A percentile compares a stretch with the other conserved stretches of the same genome.
phyloP scores from a whole-genome alignment of 805 yeast species.

The Wickerhamomyces strasburgensis region DNA sequence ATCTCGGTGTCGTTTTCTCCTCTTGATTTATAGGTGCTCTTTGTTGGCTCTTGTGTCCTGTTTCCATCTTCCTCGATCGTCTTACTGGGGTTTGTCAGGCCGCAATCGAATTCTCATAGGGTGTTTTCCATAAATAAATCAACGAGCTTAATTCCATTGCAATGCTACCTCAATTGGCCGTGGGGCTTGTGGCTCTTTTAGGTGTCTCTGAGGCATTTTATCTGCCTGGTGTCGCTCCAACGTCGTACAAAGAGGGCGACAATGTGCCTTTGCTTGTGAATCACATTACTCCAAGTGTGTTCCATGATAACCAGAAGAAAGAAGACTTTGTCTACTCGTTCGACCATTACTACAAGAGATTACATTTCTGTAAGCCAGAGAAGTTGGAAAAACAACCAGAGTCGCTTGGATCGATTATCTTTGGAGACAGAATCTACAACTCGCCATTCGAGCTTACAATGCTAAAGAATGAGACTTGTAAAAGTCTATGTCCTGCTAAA shows the following conservation, averaged over 20 bases:
- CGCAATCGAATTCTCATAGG: too few relatives aligned
- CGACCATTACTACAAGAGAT: slow-evolving; percentile 77
- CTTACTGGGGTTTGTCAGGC: too few relatives aligned
- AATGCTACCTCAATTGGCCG: slow-evolving; percentile 4
- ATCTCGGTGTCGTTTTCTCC: too few relatives aligned
- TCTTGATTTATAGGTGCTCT: too few relatives aligned
- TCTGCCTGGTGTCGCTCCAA: slow-evolving; percentile 95
- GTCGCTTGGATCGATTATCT: slow-evolving; percentile 85
- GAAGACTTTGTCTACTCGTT: slow-evolving; percentile 64
- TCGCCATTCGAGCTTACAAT: slow-evolving; percentile 83
- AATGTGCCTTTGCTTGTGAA: slow-evolving; percentile 76
- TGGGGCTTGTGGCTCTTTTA: slow-evolving; percentile 7
- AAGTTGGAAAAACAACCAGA: slow-evolving; percentile 63
- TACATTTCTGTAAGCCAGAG: slow-evolving; percentile 77
- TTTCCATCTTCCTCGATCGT: too few relatives aligned
- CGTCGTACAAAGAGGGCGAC: slow-evolving; percentile 74
- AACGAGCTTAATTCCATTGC: too few relatives aligned
- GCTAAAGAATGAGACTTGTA: slow-evolving; percentile 69
- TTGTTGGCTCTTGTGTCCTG: too few relatives aligned
- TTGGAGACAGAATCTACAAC: slow-evolving; percentile 92
- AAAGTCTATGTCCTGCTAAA: slow-evolving; percentile 50
- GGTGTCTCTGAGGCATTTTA: slow-evolving; percentile 54
- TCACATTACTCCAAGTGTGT: slow-evolving; percentile 77
- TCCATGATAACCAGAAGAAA: slow-evolving; percentile 32
- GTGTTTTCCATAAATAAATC: too few relatives aligned